Evolutionary conservation across 176 grass and related monocot species (phyloP).

Genomic region (Ensete glaucum): DNA sequence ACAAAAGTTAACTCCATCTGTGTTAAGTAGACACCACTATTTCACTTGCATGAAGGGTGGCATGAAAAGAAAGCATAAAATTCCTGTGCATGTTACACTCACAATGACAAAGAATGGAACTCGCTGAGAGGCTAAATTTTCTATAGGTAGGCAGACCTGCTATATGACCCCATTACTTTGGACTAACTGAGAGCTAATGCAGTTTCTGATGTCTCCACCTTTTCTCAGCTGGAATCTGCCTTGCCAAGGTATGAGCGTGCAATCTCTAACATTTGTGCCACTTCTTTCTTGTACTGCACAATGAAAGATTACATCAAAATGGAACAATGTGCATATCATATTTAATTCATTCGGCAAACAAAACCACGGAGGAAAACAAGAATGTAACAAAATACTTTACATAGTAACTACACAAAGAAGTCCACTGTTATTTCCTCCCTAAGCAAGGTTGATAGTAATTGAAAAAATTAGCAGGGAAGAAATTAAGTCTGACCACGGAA

Average conservation of each 20-base stretch:
- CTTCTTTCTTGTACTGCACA: constrained; percentile 72
- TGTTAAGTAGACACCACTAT: not conserved
- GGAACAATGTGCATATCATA: not conserved
- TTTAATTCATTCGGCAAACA: not conserved
- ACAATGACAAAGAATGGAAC: not conserved
- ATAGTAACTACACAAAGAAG: no score
- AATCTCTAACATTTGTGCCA: constrained; percentile 52
- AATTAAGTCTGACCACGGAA: no score
- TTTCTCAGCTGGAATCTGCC: constrained; percentile 25
- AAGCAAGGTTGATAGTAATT: no score
- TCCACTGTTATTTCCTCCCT: no score
- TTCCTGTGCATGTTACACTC: not conserved
- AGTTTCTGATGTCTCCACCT: constrained; percentile 10
- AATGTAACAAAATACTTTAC: not conserved
- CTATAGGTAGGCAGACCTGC: no score
- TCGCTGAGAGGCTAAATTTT: not conserved
- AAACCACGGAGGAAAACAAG: no score
- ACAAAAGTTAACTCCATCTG: not conserved
- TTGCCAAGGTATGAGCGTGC: constrained; percentile 45
- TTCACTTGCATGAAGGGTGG: not conserved
- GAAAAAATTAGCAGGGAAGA: no score
- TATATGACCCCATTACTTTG: no score
- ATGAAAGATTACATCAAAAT: not conserved
- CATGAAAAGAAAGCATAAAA: not conserved
- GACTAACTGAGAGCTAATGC: not conserved